Evolutionary conservation across 1,284 basidiomycete genomes (phyloP), one percentile per base, ranked within the genome.

Genomic region (Pterulicium gracile): DNA sequence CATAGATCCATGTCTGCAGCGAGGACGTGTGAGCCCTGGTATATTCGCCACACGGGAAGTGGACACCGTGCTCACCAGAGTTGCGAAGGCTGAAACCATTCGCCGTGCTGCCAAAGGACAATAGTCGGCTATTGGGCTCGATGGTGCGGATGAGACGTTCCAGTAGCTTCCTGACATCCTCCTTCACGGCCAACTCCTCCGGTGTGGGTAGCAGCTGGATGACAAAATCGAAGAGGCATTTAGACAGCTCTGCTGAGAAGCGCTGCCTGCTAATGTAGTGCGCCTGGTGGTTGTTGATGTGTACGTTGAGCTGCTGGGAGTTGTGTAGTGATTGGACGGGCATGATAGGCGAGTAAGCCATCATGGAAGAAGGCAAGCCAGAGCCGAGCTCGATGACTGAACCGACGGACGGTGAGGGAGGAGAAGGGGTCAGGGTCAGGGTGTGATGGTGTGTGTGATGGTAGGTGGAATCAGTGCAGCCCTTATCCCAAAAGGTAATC

Each of bases 1-100:
- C 95, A 97, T 39, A 98, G 71, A 65, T 98, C 95, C 95, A 98
- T 98, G 66, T 98, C 95, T 93, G 59, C 42, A 15, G 19, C 46
- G 40, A 5, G 40, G 42, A 17, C 14, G 45, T 45, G 1, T 34
- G 15, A 15, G 15, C 12, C 12, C 10, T 10, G 27, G 27, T 34
- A 34, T 15, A 10, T 10, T 15, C 27, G 27, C 27, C 27, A 49
- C 43, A 20, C 42, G 45, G 23, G n/a, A 10, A 14, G 36, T 24
- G 48, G 39, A 47, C 23, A 42, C 34, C 36, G 34, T 23, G 66
- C 81, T 58, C 53, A 89, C 92, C 93, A 51, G 91, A 97, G 68
- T 97, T 95, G 54, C 89, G 75, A 57, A 97, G 76, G 58, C 90
- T 93, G 68, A 92, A 95, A 58, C 85, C 92, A 63, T 91, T 97